Evolutionary conservation across 805 yeast species (phyloP).

Genomic region (Cyberlindnera meyerae): DNA sequence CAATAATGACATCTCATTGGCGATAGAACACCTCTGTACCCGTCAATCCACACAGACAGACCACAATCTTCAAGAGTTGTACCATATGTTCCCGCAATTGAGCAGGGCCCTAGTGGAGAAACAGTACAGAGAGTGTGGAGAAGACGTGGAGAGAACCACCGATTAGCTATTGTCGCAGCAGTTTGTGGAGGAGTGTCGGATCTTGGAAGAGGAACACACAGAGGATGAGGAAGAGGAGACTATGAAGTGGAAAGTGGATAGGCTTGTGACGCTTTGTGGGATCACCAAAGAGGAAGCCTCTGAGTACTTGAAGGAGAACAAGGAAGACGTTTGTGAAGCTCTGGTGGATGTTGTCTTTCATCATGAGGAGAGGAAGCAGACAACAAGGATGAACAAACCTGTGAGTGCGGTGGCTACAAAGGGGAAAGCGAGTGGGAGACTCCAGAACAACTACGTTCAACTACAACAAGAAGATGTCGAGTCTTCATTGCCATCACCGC

Average conservation of each 20-base stretch:
- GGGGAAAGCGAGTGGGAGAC: neutral
- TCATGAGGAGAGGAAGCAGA: slow-evolving; percentile 3
- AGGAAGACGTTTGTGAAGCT: slow-evolving; percentile 29
- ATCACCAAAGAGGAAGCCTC: slow-evolving; percentile 17
- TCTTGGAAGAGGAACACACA: too few species aligned
- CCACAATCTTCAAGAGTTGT: slow-evolving; percentile 16
- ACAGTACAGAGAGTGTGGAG: slow-evolving; percentile 27
- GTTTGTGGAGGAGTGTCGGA: slow-evolving; percentile 3
- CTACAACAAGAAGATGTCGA: too few species aligned
- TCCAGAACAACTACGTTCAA: too few species aligned
- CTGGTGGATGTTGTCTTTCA: slow-evolving; percentile 32
- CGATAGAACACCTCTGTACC: too few species aligned
- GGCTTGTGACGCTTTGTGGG: slow-evolving; percentile 21
- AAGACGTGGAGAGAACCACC: slow-evolving; percentile 29
- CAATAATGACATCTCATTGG: too few species aligned
- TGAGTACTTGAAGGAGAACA: slow-evolving; percentile 27
- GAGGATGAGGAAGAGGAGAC: slow-evolving; percentile 1
- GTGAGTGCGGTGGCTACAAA: slow-evolving; percentile 1
- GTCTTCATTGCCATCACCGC: too few species aligned
- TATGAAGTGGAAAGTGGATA: neutral
- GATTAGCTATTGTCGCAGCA: slow-evolving; percentile 25
- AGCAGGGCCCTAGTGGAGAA: slow-evolving; percentile 28
- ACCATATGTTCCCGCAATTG: slow-evolving; percentile 43
- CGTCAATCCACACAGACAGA: too few species aligned
- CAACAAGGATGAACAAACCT: neutral